Base-by-base conservation (phyloP, 352 stramenopile species). In the Pythium grandisporangium region DNA sequence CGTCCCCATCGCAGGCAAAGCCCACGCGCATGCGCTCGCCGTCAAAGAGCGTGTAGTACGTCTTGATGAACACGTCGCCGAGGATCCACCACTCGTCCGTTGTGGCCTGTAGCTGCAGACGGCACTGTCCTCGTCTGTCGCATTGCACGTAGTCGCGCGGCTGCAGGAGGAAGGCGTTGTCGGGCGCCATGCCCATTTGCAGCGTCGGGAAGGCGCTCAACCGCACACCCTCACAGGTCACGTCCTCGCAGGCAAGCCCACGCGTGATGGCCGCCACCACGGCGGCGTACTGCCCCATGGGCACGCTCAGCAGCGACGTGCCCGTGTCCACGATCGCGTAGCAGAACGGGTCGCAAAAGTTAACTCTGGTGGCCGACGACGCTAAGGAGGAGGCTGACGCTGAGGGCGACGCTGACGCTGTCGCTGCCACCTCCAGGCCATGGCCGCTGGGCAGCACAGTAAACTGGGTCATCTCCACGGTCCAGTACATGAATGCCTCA, bases 1-100 rank as follows among this genome's bases (percentile, higher is more conserved):
- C 60, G 41, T 84, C 66, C n/a, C 74, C 73, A 6, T 84, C 68
- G 47, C 83, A 95, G 1, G 83, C 83, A 45, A 95, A 95, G 32
- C 83, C 83, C 22, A 95, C 59, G 32, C 83, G 79, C 63, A 93
- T 83, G 42, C 87, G 86, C 32, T 84, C 62, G n/a, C 65, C 80
- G 43, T 95, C 83, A 37, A 93, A 95, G n/a, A 95, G 53, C 21
- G 83, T 93, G 63, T 94, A 94, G 72, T 95, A 94, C 19, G 79
- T 91, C 65, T 95, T 91, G 45, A 94, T 81, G 51, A 95, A 94
- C 24, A 93, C 67, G 43, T 95, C 83, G 7, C 83, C 83, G 14
- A 95, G 66, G 57, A 95, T 92, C 83, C 83, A 95, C 70, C 76
- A 95, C 51, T 76, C 60, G 39, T 91, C 78, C 16, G 48, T 50